Conservation (phyloP, 2,329 filamentous ascomycete species). For the Exophiala aquamarina region DNA sequence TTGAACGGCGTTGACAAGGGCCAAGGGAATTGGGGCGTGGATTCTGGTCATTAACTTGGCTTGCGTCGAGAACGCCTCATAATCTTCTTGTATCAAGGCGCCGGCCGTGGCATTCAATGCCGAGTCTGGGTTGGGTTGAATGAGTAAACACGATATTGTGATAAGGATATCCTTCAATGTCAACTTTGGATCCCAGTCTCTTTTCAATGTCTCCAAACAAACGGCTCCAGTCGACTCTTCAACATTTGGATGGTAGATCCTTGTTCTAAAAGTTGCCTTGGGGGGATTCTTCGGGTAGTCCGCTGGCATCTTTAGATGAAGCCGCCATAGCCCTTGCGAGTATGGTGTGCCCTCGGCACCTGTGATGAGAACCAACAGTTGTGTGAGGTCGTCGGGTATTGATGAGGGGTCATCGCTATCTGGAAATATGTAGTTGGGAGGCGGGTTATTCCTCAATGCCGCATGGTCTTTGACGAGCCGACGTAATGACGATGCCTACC, state of each 20-base stretch:
- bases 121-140: conserved; percentile 64
- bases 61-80: conserved; percentile 55
- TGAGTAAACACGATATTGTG: conserved; percentile 62
- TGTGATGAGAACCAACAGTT: conserved; percentile 58
- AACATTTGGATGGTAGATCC: conserved; percentile 66
- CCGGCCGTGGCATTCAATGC: conserved; percentile 63
- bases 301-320: conserved; percentile 59
- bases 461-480: conserved; percentile 62
- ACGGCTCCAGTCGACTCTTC: conserved; percentile 62
- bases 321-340: conserved; percentile 56
- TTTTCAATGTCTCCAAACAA: conserved; percentile 65
- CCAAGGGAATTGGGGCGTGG: conserved; percentile 55
- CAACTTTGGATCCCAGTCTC: conserved; percentile 60
- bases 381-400: conserved; percentile 55
- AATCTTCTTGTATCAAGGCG: conserved; percentile 59
- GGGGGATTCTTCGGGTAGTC: conserved; percentile 47
- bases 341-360: conserved; percentile 63
- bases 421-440: conserved; percentile 63
- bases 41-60: conserved; percentile 63
- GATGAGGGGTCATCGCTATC: conserved; percentile 36
- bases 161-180: conserved; percentile 60
- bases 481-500: conserved; percentile 45
- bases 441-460: conserved; percentile 54
- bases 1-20: conserved; percentile 44
- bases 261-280: conserved; percentile 60